These are phyloP conservation scores for Petunia hybrid DNA, from an alignment of 305 asterid genomes.

Conservation along the genomic window DNA sequence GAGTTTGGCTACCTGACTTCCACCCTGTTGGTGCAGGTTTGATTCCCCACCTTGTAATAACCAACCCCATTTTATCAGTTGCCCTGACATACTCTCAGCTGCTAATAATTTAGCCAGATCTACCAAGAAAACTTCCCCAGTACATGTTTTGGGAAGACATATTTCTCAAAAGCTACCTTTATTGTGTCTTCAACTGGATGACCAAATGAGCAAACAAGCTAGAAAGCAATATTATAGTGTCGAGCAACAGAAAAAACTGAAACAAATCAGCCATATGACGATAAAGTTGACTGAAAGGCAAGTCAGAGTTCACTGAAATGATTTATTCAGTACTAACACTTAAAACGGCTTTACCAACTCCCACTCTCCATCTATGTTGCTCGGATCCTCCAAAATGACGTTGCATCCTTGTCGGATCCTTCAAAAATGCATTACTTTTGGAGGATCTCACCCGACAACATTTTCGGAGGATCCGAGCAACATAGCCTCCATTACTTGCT, in stretches of 20 bases:
- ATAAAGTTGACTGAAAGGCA: background rate
- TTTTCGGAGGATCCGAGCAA: no score
- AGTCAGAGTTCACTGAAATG: background rate
- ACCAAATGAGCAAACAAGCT: background rate
- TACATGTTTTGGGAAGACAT: background rate
- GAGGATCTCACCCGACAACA: no score
- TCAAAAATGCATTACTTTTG: no score
- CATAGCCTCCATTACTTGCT: background rate
- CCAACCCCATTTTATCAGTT: no score
- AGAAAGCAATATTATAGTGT: background rate
- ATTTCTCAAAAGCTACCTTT: background rate
- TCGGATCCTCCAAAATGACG: no score
- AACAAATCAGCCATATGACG: background rate
- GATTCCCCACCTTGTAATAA: no score
- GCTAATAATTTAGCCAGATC: background rate
- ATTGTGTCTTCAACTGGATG: background rate
- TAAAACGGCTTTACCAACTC: background rate
- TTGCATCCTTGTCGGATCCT: no score
- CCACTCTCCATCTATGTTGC: background rate
- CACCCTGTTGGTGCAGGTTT: no score
- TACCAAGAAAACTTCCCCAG: no score
- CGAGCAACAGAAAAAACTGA: background rate
- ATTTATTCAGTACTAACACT: background rate
- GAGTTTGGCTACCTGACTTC: no score
- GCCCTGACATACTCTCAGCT: background rate